Evolutionary conservation across 495 filamentous ascomycete species (phyloP), one percentile per base, ranked within the genome.

Genomic region (Achaetomiella virescens): DNA sequence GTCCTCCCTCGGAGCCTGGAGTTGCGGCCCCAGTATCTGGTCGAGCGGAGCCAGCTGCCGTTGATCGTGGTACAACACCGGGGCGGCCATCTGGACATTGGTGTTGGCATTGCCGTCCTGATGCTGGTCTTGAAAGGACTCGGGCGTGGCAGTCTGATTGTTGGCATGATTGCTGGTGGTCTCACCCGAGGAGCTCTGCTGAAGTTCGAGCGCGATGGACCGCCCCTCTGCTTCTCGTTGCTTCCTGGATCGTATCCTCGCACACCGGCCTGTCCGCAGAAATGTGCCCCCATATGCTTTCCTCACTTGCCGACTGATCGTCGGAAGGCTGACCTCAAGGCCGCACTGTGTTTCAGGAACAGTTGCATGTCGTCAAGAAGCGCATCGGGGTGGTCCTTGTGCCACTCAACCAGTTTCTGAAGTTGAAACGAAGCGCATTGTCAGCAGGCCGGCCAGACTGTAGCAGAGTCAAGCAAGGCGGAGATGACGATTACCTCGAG

Each of bases 311-410:
- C 52, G 46, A 35, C 58, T 60, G 53, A 68, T 62, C 18, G 63
- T 64, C 4, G 60, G 47, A 9, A 49, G 35, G 55, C 66, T 64
- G 24, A 68, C 43, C 10, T 66, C 45, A 20, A 66, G 52, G 38
- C 49, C 54, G 20, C 60, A 64, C 4, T 60, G 37, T 6, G 46
- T 55, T 57, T 52, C 29, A 68, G 49, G 25, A 62, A 68, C 33
- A 46, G 33, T 44, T 68, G 66, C 57, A 66, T 66, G 46, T 68
- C 66, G 9, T 62, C 66, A 24, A 68, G 57, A 3, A 66, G 57
- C 0, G 61, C 66, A 48, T 66, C 59, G 12, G 58, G 54, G 54
- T 68, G 55, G 38, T 53, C 46, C 35, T 68, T 58, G 37, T 66
- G 54, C 66, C 66, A 68, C 14, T 52, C 61, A 0, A 62, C 27